phyloP scores from a whole-genome alignment of 176 grass and related monocot genomes.

The Oryza meridionalis region DNA sequence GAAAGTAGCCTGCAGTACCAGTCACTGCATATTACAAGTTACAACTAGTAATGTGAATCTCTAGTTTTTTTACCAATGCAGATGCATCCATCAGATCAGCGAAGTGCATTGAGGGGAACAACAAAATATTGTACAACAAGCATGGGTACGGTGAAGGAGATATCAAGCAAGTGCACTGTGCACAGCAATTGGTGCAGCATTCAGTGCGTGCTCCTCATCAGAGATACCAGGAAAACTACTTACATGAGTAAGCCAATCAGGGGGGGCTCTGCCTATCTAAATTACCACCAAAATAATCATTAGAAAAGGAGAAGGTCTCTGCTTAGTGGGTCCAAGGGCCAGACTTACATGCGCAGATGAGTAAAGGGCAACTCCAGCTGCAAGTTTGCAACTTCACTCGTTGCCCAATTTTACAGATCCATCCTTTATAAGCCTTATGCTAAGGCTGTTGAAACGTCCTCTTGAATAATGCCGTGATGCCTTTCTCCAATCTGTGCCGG shows the following conservation, averaged over 20 bases:
- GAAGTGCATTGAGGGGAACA: slow-evolving; percentile 43
- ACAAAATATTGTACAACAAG: slow-evolving; percentile 58
- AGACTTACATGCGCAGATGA: slow-evolving; percentile 23
- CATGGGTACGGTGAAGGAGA: slow-evolving; percentile 39
- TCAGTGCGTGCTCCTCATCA: slow-evolving; percentile 24
- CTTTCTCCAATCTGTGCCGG: slow-evolving; percentile 91
- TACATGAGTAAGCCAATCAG: slow-evolving; percentile 64
- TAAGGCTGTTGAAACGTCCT: slow-evolving; percentile 84
- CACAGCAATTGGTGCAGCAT: slow-evolving; percentile 41
- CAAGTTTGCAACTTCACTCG: slow-evolving; percentile 49
- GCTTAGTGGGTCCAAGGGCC: slow-evolving; percentile 34
- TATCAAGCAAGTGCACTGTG: slow-evolving; percentile 30
- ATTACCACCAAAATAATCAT: slow-evolving; percentile 69
- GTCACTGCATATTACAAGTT: neutral
- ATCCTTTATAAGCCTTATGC: slow-evolving; percentile 75
- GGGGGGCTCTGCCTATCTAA: slow-evolving; percentile 54
- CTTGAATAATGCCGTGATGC: slow-evolving; percentile 85
- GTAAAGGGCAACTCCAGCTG: slow-evolving; percentile 26
- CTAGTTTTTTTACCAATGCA: slow-evolving; percentile 21
- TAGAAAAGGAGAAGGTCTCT: slow-evolving; percentile 34
- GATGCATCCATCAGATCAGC: slow-evolving; percentile 37
- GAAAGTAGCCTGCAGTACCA: neutral
- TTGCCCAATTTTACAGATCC: slow-evolving; percentile 74
- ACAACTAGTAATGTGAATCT: neutral
- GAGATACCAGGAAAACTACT: slow-evolving; percentile 45